These are phyloP conservation scores for Aleurites moluccanus DNA, from an alignment of 441 rosid species.

Conservation along the genomic window DNA sequence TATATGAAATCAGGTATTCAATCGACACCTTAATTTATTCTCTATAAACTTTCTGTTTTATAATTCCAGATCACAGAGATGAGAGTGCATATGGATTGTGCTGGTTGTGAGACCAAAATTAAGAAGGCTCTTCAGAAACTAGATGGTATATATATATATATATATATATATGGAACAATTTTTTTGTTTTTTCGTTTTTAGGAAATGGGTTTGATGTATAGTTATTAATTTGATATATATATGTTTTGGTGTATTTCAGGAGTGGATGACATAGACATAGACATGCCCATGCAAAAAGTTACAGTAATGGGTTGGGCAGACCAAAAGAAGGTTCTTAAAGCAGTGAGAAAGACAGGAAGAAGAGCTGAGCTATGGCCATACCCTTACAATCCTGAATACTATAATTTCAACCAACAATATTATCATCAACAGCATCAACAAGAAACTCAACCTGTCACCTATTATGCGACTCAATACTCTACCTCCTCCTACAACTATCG, in stretches of 20 bases:
- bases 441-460: constrained; percentile 15
- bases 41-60: neutral
- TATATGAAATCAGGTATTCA: too few species aligned
- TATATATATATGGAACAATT: neutral
- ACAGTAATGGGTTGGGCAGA: constrained; percentile 71
- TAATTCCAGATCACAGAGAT: constrained; percentile 58
- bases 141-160: neutral
- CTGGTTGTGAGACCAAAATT: constrained; percentile 68
- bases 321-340: constrained; percentile 54
- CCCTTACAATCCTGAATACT: constrained; percentile 53
- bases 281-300: constrained; percentile 62
- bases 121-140: constrained; percentile 61
- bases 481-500: constrained; percentile 20
- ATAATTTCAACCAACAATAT: constrained; percentile 33
- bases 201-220: neutral
- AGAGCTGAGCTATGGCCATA: constrained; percentile 62
- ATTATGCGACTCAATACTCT: constrained; percentile 8
- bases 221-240: neutral
- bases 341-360: constrained; percentile 51
- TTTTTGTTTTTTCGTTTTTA: too few species aligned
- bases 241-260: constrained; percentile 34
- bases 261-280: constrained; percentile 57
- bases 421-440: constrained; percentile 19
- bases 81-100: constrained; percentile 74
- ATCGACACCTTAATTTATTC: too few species aligned